phyloP scores from a whole-genome alignment of 2,329 filamentous ascomycete species.

The Fusarium agapanthi region DNA sequence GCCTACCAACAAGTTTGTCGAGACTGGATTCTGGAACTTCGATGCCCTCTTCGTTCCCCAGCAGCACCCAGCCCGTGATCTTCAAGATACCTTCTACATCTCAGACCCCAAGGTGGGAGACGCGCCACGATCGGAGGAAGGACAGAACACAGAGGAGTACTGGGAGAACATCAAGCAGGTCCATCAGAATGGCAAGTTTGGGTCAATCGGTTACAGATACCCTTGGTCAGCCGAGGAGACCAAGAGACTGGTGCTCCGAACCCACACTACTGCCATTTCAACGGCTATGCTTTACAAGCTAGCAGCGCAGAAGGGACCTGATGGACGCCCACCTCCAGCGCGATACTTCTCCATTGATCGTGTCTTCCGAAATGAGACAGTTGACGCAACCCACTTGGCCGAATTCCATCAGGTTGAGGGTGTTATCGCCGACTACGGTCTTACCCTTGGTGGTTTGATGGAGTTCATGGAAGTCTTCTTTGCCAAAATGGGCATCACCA shows the following conservation, averaged over 20 bases:
- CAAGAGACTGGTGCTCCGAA: constrained; percentile 86
- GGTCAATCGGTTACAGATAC: constrained; percentile 95
- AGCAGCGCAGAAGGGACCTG: constrained; percentile 80
- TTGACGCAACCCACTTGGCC: constrained; percentile 94
- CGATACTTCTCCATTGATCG: constrained; percentile 98
- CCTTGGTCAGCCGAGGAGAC: constrained; percentile 91
- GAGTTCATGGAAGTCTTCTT: constrained; percentile 97
- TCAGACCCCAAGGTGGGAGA: constrained; percentile 85
- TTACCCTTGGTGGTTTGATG: constrained; percentile 92
- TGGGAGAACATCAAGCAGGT: constrained; percentile 88
- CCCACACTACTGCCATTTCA: constrained; percentile 93
- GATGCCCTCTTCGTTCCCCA: constrained; percentile 93
- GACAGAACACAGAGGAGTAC: constrained; percentile 81
- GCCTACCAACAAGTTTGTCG: constrained; percentile 92
- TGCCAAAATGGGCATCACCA: constrained; percentile 87
- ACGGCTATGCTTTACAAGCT: constrained; percentile 92
- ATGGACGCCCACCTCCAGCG: constrained; percentile 71
- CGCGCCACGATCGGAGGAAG: constrained; percentile 65
- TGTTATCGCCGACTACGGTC: constrained; percentile 94
- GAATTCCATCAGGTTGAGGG: constrained; percentile 99
- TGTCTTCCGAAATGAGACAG: constrained; percentile 97
- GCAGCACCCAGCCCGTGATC: constrained; percentile 95
- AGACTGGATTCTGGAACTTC: constrained; percentile 99
- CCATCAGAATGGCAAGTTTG: constrained; percentile 90
- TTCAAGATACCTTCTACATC: constrained; percentile 99